Percentiles rank a stretch among this genome's conserved stretches.
phyloP scores from a whole-genome alignment of 768 basidiomycete genomes.

The Lentinula sp. region DNA sequence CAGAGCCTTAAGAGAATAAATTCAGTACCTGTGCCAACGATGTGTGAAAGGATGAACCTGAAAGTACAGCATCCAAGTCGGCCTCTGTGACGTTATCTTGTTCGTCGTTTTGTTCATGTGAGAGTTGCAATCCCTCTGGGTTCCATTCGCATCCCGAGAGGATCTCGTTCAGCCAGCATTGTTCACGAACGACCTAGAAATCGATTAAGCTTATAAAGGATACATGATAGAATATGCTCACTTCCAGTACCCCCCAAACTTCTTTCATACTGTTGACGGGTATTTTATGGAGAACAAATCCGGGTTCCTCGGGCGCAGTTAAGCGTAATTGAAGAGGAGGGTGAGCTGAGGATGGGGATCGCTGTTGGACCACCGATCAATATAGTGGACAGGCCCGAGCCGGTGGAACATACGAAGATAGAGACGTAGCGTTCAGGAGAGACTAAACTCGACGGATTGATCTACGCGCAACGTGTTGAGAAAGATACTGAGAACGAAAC shows the following conservation, averaged over 20 bases:
- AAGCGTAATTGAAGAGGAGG: slow-evolving; percentile 67
- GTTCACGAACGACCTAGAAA: slow-evolving; percentile 65
- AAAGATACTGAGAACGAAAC: not conserved
- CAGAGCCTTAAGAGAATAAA: slow-evolving; percentile 31
- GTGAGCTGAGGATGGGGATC: slow-evolving; percentile 58
- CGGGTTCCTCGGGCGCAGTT: slow-evolving; percentile 66
- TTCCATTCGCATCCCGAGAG: slow-evolving; percentile 56
- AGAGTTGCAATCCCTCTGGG: slow-evolving; percentile 37
- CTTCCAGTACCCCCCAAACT: slow-evolving; percentile 73
- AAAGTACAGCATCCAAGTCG: slow-evolving; percentile 59
- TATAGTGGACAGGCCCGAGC: not conserved
- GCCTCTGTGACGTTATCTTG: slow-evolving; percentile 41
- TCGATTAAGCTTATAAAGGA: not conserved
- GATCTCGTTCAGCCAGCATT: slow-evolving; percentile 81
- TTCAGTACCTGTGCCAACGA: not conserved
- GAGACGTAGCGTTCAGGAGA: slow-evolving; percentile 64
- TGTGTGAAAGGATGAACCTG: slow-evolving; percentile 30
- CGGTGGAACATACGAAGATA: slow-evolving; percentile 44
- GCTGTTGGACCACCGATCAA: slow-evolving; percentile 27
- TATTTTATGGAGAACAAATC: slow-evolving; percentile 64
- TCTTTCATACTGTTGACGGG: slow-evolving; percentile 70
- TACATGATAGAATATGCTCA: slow-evolving; percentile 18
- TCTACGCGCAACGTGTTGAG: slow-evolving; percentile 26
- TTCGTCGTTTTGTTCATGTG: slow-evolving; percentile 17
- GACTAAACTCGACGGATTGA: slow-evolving; percentile 41